These are phyloP conservation scores for Fragaria ananassa DNA, from an alignment of 306 rosid species.

Conservation along the genomic window DNA sequence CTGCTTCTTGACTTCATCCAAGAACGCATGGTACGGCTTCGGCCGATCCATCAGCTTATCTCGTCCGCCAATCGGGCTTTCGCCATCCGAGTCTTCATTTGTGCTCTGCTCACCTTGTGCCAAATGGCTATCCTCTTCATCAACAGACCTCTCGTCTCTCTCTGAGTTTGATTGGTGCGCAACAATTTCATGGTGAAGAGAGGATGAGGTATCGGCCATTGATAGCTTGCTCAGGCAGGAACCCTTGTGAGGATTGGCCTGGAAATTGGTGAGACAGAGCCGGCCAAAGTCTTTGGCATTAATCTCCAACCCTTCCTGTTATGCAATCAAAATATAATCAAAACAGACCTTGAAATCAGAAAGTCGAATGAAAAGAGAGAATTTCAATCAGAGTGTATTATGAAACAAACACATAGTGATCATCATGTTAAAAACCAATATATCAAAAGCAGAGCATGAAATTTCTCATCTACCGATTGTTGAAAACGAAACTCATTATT, in stretches of 20 bases:
- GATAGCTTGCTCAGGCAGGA: slow-evolving; percentile 25
- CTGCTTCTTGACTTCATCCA: slow-evolving; percentile 46
- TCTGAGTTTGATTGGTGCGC: slow-evolving; percentile 27
- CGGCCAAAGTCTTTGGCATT: slow-evolving; percentile 32
- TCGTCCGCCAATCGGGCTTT: slow-evolving; percentile 10
- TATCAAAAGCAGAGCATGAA: neutral
- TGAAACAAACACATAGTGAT: neutral
- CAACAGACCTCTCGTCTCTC: slow-evolving; percentile 39
- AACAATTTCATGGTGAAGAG: slow-evolving; percentile 23
- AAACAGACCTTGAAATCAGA: neutral
- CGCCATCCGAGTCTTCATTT: slow-evolving; percentile 12
- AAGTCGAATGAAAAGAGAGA: neutral
- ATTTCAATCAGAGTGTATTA: neutral
- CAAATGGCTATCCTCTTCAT: slow-evolving; percentile 28
- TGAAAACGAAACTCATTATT: neutral
- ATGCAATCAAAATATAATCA: slow-evolving; percentile 10
- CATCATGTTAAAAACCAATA: neutral
- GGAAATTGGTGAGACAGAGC: slow-evolving; percentile 21
- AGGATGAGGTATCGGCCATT: neutral
- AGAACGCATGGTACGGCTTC: slow-evolving; percentile 42
- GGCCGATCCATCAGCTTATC: slow-evolving; percentile 19
- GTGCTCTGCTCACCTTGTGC: slow-evolving; percentile 25
- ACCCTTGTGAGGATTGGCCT: slow-evolving; percentile 34
- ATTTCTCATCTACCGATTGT: neutral
- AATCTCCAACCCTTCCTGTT: slow-evolving; percentile 48